Evolutionary conservation across 1,284 basidiomycete species (phyloP), one percentile per base, ranked within the genome.

Genomic region (Peniophora sp.): DNA sequence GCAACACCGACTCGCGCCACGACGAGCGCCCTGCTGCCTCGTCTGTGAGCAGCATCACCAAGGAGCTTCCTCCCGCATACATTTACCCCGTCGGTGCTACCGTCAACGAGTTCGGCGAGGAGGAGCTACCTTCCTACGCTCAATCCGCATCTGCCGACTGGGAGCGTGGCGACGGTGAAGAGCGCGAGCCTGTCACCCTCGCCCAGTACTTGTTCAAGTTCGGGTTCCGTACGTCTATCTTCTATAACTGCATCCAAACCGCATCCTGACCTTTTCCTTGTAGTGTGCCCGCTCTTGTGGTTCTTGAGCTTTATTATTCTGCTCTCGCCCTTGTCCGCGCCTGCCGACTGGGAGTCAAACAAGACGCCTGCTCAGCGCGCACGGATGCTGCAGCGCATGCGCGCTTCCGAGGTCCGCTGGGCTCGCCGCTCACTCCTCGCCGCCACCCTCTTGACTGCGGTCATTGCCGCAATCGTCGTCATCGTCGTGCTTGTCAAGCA

Each of bases 261-360:
- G 16, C 34, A 36, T 41, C 12, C 17, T 35, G 14, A 32, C 27
- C 12, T 12, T 20, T n/a, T 47, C 32, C 24, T 27, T 17, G 5
- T 35, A 55, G 53, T 55, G 12, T 55, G 46, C 48, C 53, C 53
- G 14, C 48, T 41, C 3, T 45, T 55, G 39, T 55, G 53, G 53
- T 52, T 55, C 47, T 45, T 51, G 25, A 48, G 48, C 14, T n/a
- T 48, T 16, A 2, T 48, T 17, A 50, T 55, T 24, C 27, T 55
- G 14, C 5, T 53, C 27, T 36, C 46, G 10, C 48, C 52, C 11
- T 35, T 56, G 16, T 25, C 47, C 27, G 52, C 43, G 3, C 52
- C 54, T 17, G 24, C 49, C 24, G 46, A 39, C 12, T 53, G 52
- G 54, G 52, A 51, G 25, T 22, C 44, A 10, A 41, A 50, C 36